Base-by-base conservation (phyloP, 495 filamentous ascomycete species). In the Aspergillus wentii region DNA sequence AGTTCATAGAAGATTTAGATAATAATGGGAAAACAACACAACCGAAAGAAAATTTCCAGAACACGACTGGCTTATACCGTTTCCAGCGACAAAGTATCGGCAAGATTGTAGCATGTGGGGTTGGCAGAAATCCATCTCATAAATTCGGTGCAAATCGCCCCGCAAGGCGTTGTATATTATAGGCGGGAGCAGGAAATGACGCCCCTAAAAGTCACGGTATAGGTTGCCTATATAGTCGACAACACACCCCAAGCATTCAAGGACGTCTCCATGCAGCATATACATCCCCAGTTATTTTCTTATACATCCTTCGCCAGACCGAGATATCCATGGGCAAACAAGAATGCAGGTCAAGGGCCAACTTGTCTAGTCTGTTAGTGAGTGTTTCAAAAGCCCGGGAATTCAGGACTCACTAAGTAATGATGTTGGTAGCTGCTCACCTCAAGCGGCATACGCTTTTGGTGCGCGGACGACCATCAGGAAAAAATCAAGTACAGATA, bases 401-500 rank as follows among this genome's bases (percentile, higher is more conserved):
- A n/a, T n/a, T n/a, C n/a, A 14, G 17, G 13, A 44, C 44, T 41
- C 7, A 48, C 49, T 41, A 38, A 33, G 9, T 32, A 30, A 33
- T 34, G 25, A n/a, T 40, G 38, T 44, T 34, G 43, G 15, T 38
- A 40, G 18, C 10, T 32, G 37, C 30, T 41, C 39, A 42, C 39
- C 20, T 17, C 28, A 19, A 43, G 35, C 26, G 23, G 5, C 30
- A 26, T 45, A 40, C 40, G 37, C 40, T 29, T 30, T 33, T 20
- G 30, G 29, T 18, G 27, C 20, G 29, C 16, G 41, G 38, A 27
- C 20, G 20, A 46, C 28, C 17, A 31, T 41, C 14, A 40, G 22
- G 25, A 8, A 35, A 17, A 49, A 38, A 13, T 23, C 37, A 39
- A 41, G 23, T 35, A 52, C 28, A 28, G 23, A 38, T 35, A 42